Conservation (phyloP, 225 moss, liverwort and hornwort species). For the Sphagnum tenellum region DNA sequence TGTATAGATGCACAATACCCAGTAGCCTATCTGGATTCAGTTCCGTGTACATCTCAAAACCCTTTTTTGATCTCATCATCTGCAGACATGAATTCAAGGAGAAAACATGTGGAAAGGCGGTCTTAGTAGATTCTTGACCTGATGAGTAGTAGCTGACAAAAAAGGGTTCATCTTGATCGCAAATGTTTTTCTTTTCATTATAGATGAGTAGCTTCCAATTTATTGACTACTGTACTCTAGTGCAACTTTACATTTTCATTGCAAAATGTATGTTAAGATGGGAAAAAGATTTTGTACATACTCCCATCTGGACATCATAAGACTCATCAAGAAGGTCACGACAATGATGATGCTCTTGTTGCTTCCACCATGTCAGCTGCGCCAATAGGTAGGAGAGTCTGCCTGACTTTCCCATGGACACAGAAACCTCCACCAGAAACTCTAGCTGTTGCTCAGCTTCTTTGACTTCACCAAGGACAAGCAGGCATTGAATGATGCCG, state of each 20-base stretch:
- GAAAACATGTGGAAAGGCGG: no score
- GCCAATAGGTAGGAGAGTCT: slow-evolving; percentile 68
- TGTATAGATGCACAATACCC: slow-evolving; percentile 52
- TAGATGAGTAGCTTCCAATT: no score
- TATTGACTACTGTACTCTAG: no score
- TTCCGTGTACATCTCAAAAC: slow-evolving; percentile 33
- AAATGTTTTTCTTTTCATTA: no score
- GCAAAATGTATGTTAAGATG: no score
- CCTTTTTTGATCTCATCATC: slow-evolving; percentile 32
- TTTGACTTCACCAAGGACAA: slow-evolving; percentile 55
- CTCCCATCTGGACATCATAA: slow-evolving; percentile 38
- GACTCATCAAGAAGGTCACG: slow-evolving; percentile 50
- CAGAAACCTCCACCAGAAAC: slow-evolving; percentile 59
- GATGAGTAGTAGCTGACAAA: no score
- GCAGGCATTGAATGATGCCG: slow-evolving; percentile 63
- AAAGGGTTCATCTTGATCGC: no score
- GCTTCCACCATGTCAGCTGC: slow-evolving; percentile 58
- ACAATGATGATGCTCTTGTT: slow-evolving; percentile 25
- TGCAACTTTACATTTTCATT: no score
- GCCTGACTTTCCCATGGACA: slow-evolving; percentile 52
- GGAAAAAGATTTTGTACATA: slow-evolving; percentile 8
- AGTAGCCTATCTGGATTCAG: slow-evolving; percentile 52
- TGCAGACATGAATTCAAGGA: slow-evolving; percentile 9
- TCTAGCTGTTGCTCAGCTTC: slow-evolving; percentile 75
- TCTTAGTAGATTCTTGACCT: no score